Base-by-base conservation (phyloP, 306 rosid species). In the Dryas alaskensis region DNA sequence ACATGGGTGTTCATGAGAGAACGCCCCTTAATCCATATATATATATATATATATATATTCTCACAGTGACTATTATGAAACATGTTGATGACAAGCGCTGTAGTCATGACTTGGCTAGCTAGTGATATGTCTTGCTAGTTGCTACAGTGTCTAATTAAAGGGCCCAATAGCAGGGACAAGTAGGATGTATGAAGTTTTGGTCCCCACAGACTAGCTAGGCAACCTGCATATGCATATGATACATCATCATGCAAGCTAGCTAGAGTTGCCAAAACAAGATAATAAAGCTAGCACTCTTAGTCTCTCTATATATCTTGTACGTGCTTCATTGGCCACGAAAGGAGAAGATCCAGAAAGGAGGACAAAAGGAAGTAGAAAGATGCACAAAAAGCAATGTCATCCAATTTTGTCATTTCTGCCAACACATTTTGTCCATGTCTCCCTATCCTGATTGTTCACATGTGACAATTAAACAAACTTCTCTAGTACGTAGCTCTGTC, bases 351-450 rank as follows among this genome's bases (percentile, higher is more conserved):
- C 80, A 80, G 78, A 40, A 60, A 48, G 77, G 80, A 86, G 74
- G 80, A 86, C 85, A 82, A 72, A 45, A 62, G 44, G 66, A 76
- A 82, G 81, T 60, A 69, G 75, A 81, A 74, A 71, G 77, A 81
- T 83, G 80, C 76, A 60, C 50, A 78, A 73, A 76, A 74, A 62
- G 69, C 16, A 69, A 19, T 73, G 82, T 73, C 73, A 81, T 84
- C 84, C 60, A 55, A 43, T 49, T 71, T 86, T 80, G 90, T 83
- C 82, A 51, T 78, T 86, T 82, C 81, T 66, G 59, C 62, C 62
- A 67, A 77, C 92, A 88, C 80, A 80, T 52, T 80, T 82, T 89
- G 84, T 92, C 93, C 69, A 54, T 88, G 87, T 92, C 89, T 75
- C 90, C 88, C 72, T 77, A 77, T 75, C 67, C 54, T 77, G 72